These are phyloP conservation scores for Aureobasidium sp. DNA, from an alignment of 2,329 filamentous ascomycete genomes.

Conservation along the genomic window DNA sequence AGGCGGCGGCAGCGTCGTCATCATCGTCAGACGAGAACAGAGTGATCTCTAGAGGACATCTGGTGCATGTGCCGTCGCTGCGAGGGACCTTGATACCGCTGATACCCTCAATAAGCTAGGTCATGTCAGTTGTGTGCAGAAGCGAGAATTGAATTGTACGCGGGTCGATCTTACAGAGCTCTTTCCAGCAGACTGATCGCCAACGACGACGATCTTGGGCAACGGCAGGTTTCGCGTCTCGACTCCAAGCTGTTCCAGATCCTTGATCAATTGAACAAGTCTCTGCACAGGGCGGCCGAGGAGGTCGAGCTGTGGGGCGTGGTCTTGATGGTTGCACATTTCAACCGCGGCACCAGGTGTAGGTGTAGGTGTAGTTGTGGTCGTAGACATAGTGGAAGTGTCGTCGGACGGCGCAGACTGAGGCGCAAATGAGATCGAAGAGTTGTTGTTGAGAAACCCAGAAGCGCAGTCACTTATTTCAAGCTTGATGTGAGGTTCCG, in stretches of 20 bases:
- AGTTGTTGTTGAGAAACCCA: not conserved
- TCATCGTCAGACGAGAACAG: constrained; percentile 45
- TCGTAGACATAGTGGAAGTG: not conserved
- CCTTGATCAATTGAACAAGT: constrained; percentile 58
- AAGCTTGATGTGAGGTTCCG: not conserved
- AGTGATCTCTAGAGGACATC: constrained; percentile 72
- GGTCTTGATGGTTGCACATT: not conserved
- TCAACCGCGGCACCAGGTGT: not conserved
- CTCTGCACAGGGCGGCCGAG: constrained; percentile 59
- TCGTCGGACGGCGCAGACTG: not conserved
- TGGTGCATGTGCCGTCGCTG: constrained; percentile 67
- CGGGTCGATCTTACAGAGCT: constrained; percentile 56
- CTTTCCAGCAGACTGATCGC: constrained; percentile 81
- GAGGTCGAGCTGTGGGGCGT: constrained; percentile 32
- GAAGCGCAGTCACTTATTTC: not conserved
- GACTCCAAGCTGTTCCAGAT: constrained; percentile 66
- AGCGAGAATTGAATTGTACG: constrained; percentile 24
- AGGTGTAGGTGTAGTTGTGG: not conserved
- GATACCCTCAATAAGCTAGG: constrained; percentile 36
- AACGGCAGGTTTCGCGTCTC: constrained; percentile 60
- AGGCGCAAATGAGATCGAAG: not conserved
- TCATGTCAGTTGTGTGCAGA: not conserved
- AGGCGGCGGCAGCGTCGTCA: constrained; percentile 30
- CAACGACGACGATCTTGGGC: constrained; percentile 74
- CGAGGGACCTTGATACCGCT: constrained; percentile 64